Conservation (phyloP, 495 filamentous ascomycete species). For the Lophium mytilinum region DNA sequence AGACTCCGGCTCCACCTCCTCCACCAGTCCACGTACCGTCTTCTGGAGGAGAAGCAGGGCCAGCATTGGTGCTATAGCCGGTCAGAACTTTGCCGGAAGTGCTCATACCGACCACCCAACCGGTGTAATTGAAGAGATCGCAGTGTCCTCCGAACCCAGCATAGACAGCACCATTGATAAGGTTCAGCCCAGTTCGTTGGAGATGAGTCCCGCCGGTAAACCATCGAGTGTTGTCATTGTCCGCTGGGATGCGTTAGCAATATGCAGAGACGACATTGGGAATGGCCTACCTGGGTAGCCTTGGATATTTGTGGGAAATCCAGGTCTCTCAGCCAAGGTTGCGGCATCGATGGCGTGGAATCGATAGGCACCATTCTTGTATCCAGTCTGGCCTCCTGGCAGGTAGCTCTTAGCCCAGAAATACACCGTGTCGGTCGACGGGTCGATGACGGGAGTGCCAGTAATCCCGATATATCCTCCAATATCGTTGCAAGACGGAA, state of each 20-base stretch:
- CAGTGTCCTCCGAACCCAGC: slow-evolving; percentile 42
- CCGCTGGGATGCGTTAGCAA: not conserved
- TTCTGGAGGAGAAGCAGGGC: slow-evolving; percentile 20
- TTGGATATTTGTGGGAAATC: slow-evolving; percentile 37
- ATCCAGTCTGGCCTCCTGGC: not conserved
- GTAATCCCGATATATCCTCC: slow-evolving; percentile 26
- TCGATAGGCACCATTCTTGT: slow-evolving; percentile 23
- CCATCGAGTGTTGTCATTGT: not conserved
- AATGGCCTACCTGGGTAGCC: slow-evolving; percentile 12
- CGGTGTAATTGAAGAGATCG: slow-evolving; percentile 42
- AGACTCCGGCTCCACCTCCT: slow-evolving; percentile 38
- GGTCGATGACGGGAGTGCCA: slow-evolving; percentile 36
- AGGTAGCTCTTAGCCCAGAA: slow-evolving; percentile 38
- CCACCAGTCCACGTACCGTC: slow-evolving; percentile 21
- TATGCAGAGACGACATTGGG: not conserved
- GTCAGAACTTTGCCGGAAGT: slow-evolving; percentile 20
- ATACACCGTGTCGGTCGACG: slow-evolving; percentile 34
- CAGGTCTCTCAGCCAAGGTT: slow-evolving; percentile 31
- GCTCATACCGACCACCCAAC: slow-evolving; percentile 33
- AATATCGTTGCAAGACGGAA: not conserved
- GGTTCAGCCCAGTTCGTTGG: slow-evolving; percentile 30
- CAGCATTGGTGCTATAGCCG: slow-evolving; percentile 25
- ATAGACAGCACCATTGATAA: slow-evolving; percentile 27
- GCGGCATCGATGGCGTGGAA: slow-evolving; percentile 35
- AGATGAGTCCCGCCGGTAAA: not conserved